Evolutionary conservation across 2,329 filamentous ascomycete species (phyloP), one percentile per base, ranked within the genome.

Genomic region (Aspergillus udagawae): DNA sequence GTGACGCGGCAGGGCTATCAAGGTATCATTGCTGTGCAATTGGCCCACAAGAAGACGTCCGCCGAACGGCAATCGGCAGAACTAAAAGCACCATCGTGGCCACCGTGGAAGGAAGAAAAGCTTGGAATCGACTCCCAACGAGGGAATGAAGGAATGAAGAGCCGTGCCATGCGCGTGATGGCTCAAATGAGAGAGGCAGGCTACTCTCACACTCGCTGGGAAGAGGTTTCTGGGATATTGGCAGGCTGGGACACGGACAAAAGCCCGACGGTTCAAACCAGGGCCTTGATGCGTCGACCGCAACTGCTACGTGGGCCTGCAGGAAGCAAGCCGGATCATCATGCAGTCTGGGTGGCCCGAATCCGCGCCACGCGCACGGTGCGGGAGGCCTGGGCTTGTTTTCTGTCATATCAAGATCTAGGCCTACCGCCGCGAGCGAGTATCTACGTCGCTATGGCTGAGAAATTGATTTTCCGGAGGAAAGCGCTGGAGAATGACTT

Each of bases 381-480:
- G 49, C 79, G 83, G 59, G 85, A 88, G 72, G 84, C 85, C 5
- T 88, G 85, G 85, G 84, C 84, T 23, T 85, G 82, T 60, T 88
- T 86, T 66, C 69, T 85, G 45, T 79, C 82, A 4, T 84, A 80
- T 58, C 77, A 84, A 65, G 74, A 79, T 23, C 71, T 74, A 14
- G 69, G 67, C 8, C 62, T 73, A 38, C 68, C 67, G 9, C 65
- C 71, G n/a, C 70, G 72, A 53, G 60, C 72, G 29, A 68, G 72
- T 27, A 75, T 85, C 2, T 84, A 84, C 58, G 70, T 79, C 53
- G 83, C 81, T 38, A 85, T 87, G 77, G 79, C 83, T 27, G 77
- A 80, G 58, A 86, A 85, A 61, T 67, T 87, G 17, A 70, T 80
- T 9, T 73, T 75, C 58, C 67, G 74, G 60, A 56, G 64, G 53